Base-by-base conservation (phyloP, 495 filamentous ascomycete species). In the Pseudomonodictys pantanalensis region DNA sequence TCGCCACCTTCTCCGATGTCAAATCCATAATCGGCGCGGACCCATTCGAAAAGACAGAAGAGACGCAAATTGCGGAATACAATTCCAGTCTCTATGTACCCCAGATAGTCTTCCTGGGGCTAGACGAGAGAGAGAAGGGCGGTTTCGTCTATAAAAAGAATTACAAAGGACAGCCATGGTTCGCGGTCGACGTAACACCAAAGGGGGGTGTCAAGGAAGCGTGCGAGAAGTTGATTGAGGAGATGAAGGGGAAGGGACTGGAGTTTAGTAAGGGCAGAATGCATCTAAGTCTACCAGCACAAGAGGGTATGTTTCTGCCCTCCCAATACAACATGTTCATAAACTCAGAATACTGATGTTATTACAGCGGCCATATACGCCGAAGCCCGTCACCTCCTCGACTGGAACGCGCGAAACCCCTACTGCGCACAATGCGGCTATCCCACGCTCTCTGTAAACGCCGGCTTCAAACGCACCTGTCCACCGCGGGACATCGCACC, bases 321-420 rank as follows among this genome's bases (percentile, higher is more conserved):
- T n/a, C 18, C 22, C 28, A 48, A 26, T 23, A 23, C 55, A 24
- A 20, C 2, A 35, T 24, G 17, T 17, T 20, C 35, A 38, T 24
- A 24, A 0, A n/a, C n/a, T n/a, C n/a, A n/a, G n/a, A 10, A 29
- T 42, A 47, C 56, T 70, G 33, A 64, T 23, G 12, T n/a, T 49
- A 12, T 23, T 24, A 2, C 17, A 91, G 92, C 90, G 56, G 92
- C 91, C 53, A 89, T 95, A 41, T 91, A 90, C 68, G 95, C 90
- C n/a, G 87, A 93, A 68, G 88, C 91, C 2, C 87, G 92, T 63
- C 85, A 89, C n/a, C 74, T 96, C 33, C 70, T 92, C 26, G 93
- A 97, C 75, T 98, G 93, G 93, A 97, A 98, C 73, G 81, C 78
- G 46, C 87, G 92, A 43, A 97, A 96, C 69, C 89, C 84, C 32